Conservation (phyloP, 2,329 filamentous ascomycete species). For the Fusarium nelsonii region DNA sequence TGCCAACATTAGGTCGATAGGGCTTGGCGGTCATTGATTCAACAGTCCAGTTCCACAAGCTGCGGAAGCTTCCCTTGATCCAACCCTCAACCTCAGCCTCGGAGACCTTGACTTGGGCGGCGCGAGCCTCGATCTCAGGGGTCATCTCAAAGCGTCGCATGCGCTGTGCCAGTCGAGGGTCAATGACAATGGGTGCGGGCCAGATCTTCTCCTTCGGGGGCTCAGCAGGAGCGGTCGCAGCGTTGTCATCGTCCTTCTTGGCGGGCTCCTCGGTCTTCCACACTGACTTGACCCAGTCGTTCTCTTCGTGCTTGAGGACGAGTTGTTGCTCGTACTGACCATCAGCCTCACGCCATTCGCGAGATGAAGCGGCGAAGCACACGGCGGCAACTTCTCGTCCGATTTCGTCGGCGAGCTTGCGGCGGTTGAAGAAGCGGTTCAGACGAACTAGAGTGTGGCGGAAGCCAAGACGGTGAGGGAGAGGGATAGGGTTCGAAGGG, state of each 20-base stretch:
- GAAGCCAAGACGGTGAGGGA: conserved; percentile 94
- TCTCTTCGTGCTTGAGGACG: conserved; percentile 77
- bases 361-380: conserved; percentile 73
- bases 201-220: conserved; percentile 77
- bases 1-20: conserved; percentile 57
- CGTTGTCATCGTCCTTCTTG: conserved; percentile 59
- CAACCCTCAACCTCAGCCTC: conserved; percentile 78
- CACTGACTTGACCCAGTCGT: conserved; percentile 85
- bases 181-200: conserved; percentile 79
- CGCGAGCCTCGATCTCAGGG: conserved; percentile 76
- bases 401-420: conserved; percentile 86
- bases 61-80: conserved; percentile 70
- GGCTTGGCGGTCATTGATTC: conserved; percentile 57
- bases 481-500: conserved; percentile 77
- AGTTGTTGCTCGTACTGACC: conserved; percentile 60
- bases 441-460: conserved; percentile 88
- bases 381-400: conserved; percentile 89
- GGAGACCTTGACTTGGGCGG: conserved; percentile 70
- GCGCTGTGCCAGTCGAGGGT: conserved; percentile 78
- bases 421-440: conserved; percentile 87
- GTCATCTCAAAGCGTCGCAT: conserved; percentile 84
- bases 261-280: conserved; percentile 66
- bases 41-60: conserved; percentile 65
- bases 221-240: conserved; percentile 51
- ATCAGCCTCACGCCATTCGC: conserved; percentile 62